A percentile compares a stretch with the other conserved stretches of the same genome.
Conservation (phyloP, 2,329 filamentous ascomycete species). For the Colletotrichum horii region DNA sequence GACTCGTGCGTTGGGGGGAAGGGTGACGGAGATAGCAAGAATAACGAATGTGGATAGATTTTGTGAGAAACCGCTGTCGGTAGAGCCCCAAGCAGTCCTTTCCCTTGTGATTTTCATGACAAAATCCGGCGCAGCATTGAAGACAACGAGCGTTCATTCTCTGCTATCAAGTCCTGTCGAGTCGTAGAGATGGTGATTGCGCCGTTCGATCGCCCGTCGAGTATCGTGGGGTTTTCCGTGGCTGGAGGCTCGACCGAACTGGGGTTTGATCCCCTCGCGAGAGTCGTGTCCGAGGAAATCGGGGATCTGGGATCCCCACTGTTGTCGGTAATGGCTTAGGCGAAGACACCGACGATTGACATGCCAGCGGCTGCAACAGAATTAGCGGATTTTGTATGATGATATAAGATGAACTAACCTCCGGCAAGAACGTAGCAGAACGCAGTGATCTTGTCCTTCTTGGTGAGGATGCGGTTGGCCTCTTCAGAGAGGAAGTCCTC, state of each 20-base stretch:
- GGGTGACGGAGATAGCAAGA: not conserved
- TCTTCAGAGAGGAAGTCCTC: conserved; percentile 70
- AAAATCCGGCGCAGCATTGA: conserved; percentile 9
- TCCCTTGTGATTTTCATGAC: not conserved
- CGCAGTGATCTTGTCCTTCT: conserved; percentile 57
- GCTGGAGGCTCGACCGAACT: not conserved
- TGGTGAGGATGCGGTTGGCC: conserved; percentile 52
- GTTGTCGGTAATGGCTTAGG: conserved; percentile 31
- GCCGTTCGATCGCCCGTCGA: not conserved
- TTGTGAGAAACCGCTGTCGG: not conserved
- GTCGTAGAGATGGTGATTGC: not conserved
- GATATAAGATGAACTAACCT: conserved; percentile 41
- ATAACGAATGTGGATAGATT: conserved; percentile 20
- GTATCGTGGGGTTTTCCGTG: not conserved
- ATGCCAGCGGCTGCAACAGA: conserved; percentile 43
- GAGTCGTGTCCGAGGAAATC: not conserved
- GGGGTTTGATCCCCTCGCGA: not conserved
- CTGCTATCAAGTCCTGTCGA: conserved; percentile 5
- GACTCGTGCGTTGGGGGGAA: not conserved
- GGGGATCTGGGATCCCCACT: not conserved
- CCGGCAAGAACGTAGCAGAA: conserved; percentile 57
- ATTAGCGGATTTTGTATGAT: not conserved
- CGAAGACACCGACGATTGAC: conserved; percentile 53
- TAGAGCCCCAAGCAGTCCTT: not conserved
- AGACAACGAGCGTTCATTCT: conserved; percentile 6